A percentile compares a stretch with the other conserved stretches of the same genome.
These are phyloP conservation scores for Globisporangium heterothallicum DNA, from an alignment of 352 stramenopile genomes.

Conservation along the genomic window DNA sequence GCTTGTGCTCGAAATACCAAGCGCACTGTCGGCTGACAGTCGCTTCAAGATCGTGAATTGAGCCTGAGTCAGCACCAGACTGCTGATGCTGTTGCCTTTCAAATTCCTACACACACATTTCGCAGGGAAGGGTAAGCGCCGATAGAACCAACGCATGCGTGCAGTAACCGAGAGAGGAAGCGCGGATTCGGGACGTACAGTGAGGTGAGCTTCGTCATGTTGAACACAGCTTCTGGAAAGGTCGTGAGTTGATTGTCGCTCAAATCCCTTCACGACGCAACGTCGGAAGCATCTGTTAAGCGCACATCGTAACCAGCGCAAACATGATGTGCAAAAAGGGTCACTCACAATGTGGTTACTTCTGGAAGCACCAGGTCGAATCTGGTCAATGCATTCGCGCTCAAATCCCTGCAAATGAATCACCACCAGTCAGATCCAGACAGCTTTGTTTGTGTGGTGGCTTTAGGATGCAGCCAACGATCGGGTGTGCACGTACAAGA, in stretches of 20 bases:
- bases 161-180: neutral
- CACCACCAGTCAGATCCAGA: neutral
- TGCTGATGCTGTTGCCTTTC: constrained; percentile 47
- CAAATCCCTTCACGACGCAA: constrained; percentile 26
- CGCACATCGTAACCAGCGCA: neutral
- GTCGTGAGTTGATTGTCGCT: constrained; percentile 44
- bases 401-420: constrained; percentile 27
- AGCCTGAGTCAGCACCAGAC: constrained; percentile 30
- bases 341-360: constrained; percentile 29
- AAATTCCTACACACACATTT: constrained; percentile 29
- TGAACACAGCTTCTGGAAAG: constrained; percentile 56
- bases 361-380: constrained; percentile 37
- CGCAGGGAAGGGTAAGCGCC: too few relatives aligned
- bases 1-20: constrained; percentile 25
- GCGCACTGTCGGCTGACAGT: constrained; percentile 28
- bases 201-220: constrained; percentile 62
- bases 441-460: neutral
- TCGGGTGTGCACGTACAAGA: constrained; percentile 41
- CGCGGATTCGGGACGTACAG: constrained; percentile 33
- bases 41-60: constrained; percentile 48
- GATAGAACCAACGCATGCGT: too few relatives aligned
- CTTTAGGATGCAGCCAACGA: too few relatives aligned
- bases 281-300: constrained; percentile 1
- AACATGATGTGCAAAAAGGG: neutral
- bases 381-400: constrained; percentile 35